Conservation (phyloP, 345 rosid species). For the Hibiscus tridactylites region DNA sequence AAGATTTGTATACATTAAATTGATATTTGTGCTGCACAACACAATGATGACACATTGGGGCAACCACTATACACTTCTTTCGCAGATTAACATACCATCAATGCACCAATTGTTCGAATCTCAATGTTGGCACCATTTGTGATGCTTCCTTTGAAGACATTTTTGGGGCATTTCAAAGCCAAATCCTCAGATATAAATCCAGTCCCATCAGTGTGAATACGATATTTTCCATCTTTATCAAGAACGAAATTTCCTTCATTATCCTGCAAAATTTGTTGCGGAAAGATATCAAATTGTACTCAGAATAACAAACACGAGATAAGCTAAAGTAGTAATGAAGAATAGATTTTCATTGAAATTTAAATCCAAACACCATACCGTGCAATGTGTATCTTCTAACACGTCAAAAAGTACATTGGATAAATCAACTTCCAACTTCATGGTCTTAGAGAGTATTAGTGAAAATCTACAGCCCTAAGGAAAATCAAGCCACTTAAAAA, state of each 20-base stretch:
- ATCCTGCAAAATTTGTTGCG: slow-evolving; percentile 33
- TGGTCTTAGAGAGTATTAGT: slow-evolving; percentile 64
- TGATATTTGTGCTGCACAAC: neutral
- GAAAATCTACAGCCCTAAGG: slow-evolving; percentile 39
- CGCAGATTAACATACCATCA: neutral
- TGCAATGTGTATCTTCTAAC: slow-evolving; percentile 43
- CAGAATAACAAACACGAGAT: neutral
- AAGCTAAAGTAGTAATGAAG: neutral
- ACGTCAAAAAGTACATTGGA: slow-evolving; percentile 8
- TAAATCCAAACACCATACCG: slow-evolving; percentile 26
- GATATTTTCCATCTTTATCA: slow-evolving; percentile 29
- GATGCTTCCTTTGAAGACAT: slow-evolving; percentile 27
- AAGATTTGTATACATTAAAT: neutral
- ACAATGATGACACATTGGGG: neutral
- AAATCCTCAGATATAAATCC: slow-evolving; percentile 78
- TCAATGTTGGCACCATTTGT: slow-evolving; percentile 8
- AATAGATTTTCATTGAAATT: neutral
- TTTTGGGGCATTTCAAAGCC: slow-evolving; percentile 50
- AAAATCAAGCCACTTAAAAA: slow-evolving; percentile 3
- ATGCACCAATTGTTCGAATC: slow-evolving; percentile 43
- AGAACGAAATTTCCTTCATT: slow-evolving; percentile 22
- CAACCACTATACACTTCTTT: neutral
- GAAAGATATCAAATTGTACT: neutral
- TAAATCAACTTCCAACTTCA: slow-evolving; percentile 41
- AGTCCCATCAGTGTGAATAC: slow-evolving; percentile 75